These are phyloP conservation scores for Exophiala aquamarina DNA, from an alignment of 2,329 filamentous ascomycete genomes.

Conservation along the genomic window DNA sequence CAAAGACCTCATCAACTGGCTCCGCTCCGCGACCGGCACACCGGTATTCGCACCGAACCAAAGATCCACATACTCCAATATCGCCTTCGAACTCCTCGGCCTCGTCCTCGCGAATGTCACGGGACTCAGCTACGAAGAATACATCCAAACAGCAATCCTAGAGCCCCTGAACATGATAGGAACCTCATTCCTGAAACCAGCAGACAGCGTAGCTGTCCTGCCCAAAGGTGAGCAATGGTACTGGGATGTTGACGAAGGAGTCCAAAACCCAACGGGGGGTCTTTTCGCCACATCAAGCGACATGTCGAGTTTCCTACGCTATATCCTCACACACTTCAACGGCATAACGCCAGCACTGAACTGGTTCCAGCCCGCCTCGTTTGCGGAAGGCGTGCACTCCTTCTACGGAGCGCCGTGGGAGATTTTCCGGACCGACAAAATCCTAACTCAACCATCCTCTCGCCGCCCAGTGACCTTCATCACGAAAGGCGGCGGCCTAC, in stretches of 20 bases:
- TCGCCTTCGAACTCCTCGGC: conserved; percentile 32
- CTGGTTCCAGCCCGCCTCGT: conserved; percentile 45
- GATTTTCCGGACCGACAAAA: conserved; percentile 42
- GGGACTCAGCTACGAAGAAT: conserved; percentile 28
- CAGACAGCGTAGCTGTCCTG: conserved; percentile 26
- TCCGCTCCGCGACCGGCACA: conserved; percentile 6
- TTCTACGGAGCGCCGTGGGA: conserved; percentile 52
- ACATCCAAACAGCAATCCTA: conserved; percentile 26
- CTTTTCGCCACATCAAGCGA: conserved; percentile 44
- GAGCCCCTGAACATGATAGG: conserved; percentile 20
- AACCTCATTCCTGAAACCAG: conserved; percentile 19
- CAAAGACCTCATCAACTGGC: conserved; percentile 13
- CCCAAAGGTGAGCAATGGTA: conserved; percentile 28
- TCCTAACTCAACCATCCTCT: conserved; percentile 37
- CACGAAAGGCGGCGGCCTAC: conserved; percentile 46
- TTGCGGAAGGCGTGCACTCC: conserved; percentile 34
- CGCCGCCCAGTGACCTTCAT: conserved; percentile 43
- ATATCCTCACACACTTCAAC: conserved; percentile 44
- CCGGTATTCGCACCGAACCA: conserved; percentile 29
- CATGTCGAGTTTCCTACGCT: conserved; percentile 45
- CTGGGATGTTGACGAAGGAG: conserved; percentile 43
- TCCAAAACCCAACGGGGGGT: conserved; percentile 44
- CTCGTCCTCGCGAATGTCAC: conserved; percentile 31
- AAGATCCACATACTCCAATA: conserved; percentile 31
- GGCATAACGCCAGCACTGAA: conserved; percentile 42